Conservation (phyloP, 768 basidiomycete species). For the Suillus luteus region DNA sequence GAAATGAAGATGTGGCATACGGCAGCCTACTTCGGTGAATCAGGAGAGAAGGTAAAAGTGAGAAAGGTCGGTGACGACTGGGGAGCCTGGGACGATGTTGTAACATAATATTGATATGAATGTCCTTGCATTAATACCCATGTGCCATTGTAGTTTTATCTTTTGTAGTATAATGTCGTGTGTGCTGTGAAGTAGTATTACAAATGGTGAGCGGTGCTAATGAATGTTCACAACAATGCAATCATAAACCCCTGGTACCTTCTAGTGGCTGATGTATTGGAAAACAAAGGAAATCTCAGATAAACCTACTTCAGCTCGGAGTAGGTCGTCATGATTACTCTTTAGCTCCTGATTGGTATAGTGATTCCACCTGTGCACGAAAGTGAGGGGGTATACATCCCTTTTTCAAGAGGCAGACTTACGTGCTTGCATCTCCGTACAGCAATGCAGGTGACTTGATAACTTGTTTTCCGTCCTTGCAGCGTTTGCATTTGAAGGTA, state of each 20-base stretch:
- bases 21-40: slow-evolving; percentile 77
- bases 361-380: slow-evolving; percentile 85
- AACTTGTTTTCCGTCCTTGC: slow-evolving; percentile 81
- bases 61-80: slow-evolving; percentile 69
- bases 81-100: slow-evolving; percentile 69
- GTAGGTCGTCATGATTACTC: slow-evolving; percentile 92
- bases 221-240: not conserved
- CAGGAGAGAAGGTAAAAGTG: slow-evolving; percentile 79
- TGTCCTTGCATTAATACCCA: not conserved
- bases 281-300: slow-evolving; percentile 93
- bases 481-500: slow-evolving; percentile 95
- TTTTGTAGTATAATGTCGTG: not conserved
- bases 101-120: slow-evolving; percentile 37
- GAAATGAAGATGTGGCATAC: slow-evolving; percentile 81
- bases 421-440: slow-evolving; percentile 98
- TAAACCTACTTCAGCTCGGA: slow-evolving; percentile 84
- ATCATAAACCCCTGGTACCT: not conserved
- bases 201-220: not conserved
- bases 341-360: slow-evolving; percentile 86
- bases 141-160: not conserved
- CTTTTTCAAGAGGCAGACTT: slow-evolving; percentile 38
- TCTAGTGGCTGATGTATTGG: slow-evolving; percentile 90
- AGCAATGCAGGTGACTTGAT: slow-evolving; percentile 83
- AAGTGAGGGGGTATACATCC: slow-evolving; percentile 10
- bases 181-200: not conserved